Conservation (phyloP, 305 asterid genomes). For the Solanum chacoense region DNA sequence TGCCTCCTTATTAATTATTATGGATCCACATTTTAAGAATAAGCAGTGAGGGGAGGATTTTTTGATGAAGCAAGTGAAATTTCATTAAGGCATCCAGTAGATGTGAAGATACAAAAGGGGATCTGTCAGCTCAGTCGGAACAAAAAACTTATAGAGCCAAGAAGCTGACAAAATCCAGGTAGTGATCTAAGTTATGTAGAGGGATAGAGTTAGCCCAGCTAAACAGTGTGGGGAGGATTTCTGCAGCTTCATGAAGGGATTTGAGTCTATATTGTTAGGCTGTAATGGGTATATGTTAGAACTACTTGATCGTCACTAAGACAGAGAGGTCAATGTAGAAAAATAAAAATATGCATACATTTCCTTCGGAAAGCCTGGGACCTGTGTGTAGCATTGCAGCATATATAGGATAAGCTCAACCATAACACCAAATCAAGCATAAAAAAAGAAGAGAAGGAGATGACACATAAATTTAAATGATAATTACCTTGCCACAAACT, state of each 20-base stretch:
- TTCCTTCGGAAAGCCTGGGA: neutral
- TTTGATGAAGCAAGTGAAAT: neutral
- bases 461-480: neutral
- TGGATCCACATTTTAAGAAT: neutral
- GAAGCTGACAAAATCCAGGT: neutral
- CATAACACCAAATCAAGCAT: neutral
- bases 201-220: neutral
- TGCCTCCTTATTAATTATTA: neutral
- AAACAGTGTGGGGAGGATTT: neutral
- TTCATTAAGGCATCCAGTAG: neutral
- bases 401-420: neutral
- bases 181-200: neutral
- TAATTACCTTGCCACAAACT: conserved; percentile 74
- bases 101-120: neutral
- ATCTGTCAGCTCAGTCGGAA: neutral
- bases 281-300: neutral
- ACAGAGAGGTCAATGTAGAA: neutral
- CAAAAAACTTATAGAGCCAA: neutral
- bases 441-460: neutral
- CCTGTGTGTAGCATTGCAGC: neutral
- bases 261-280: neutral
- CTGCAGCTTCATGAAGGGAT: neutral
- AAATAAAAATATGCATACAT: neutral
- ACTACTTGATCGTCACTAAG: neutral
- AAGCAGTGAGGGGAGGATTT: neutral